phyloP scores from a whole-genome alignment of 352 stramenopile species.

The Phytophthora cactorum region DNA sequence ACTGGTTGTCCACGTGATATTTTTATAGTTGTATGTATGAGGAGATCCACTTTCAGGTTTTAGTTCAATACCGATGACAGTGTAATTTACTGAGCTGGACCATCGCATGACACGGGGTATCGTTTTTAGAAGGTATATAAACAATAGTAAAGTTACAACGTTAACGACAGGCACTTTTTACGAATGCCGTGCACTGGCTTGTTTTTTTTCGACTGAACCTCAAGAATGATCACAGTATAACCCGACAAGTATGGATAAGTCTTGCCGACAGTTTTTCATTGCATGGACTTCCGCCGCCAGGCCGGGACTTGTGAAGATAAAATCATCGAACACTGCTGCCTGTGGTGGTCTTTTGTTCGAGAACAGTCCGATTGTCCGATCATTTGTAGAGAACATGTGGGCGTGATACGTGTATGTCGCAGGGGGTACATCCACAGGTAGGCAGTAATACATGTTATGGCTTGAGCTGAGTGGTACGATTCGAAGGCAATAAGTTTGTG shows the following conservation, averaged over 20 bases:
- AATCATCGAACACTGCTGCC: slow-evolving; percentile 2
- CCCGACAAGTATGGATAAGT: background rate
- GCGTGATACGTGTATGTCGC: background rate
- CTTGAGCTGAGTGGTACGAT: too few relatives aligned
- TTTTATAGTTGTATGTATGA: background rate
- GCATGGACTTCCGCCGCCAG: background rate
- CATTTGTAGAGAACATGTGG: background rate
- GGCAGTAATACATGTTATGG: too few relatives aligned
- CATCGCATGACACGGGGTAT: slow-evolving; percentile 20
- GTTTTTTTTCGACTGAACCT: slow-evolving; percentile 19
- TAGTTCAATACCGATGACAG: slow-evolving; percentile 10
- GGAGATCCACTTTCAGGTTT: slow-evolving; percentile 10
- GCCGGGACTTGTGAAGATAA: background rate
- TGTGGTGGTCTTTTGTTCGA: background rate
- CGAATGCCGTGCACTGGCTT: slow-evolving; percentile 23
- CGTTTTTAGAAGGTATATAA: slow-evolving; percentile 5
- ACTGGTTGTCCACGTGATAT: too few relatives aligned
- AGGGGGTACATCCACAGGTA: background rate
- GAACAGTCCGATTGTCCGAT: background rate
- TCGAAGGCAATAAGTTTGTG: too few relatives aligned
- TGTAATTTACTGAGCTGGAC: background rate
- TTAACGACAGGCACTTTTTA: slow-evolving; percentile 1
- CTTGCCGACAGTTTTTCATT: background rate
- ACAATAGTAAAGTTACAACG: background rate
- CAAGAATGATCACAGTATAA: background rate